These are phyloP conservation scores for Phalaenopsis aphrodite DNA, from an alignment of 106 monocot genomes.

Conservation along the genomic window DNA sequence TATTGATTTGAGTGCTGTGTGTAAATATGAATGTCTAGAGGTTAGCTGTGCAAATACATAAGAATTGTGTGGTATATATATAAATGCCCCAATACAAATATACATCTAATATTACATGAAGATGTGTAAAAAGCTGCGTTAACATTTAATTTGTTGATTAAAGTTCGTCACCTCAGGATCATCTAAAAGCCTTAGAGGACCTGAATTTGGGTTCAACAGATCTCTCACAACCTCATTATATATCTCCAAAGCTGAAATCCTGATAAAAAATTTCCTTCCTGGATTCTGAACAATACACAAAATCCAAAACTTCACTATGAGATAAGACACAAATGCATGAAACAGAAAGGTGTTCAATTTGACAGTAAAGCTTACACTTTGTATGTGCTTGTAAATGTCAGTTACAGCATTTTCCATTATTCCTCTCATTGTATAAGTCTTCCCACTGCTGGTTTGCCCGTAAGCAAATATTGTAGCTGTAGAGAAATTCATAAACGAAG, in stretches of 20 bases:
- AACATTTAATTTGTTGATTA: background rate
- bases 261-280: slow-evolving; percentile 69
- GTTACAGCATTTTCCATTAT: slow-evolving; percentile 82
- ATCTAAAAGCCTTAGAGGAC: slow-evolving; percentile 83
- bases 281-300: slow-evolving; percentile 38
- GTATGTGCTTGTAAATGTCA: slow-evolving; percentile 89
- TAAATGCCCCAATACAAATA: no score
- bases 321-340: background rate
- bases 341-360: background rate
- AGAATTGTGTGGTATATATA: no score
- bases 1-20: no score
- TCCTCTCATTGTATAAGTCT: slow-evolving; percentile 51
- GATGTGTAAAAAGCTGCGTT: background rate
- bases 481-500: background rate
- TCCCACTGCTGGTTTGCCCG: slow-evolving; percentile 73
- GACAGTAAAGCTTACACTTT: slow-evolving; percentile 43
- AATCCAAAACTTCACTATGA: no score
- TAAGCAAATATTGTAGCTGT: slow-evolving; percentile 98
- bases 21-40: no score
- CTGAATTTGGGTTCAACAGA: slow-evolving; percentile 78
- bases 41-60: no score
- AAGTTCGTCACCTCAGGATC: slow-evolving; percentile 75
- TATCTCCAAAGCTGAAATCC: slow-evolving; percentile 93
- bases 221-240: slow-evolving; percentile 94
- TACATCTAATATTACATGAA: background rate